These are phyloP conservation scores for Akanthomyces uredinophilus DNA, from an alignment of 2,329 filamentous ascomycete species.

Conservation along the genomic window DNA sequence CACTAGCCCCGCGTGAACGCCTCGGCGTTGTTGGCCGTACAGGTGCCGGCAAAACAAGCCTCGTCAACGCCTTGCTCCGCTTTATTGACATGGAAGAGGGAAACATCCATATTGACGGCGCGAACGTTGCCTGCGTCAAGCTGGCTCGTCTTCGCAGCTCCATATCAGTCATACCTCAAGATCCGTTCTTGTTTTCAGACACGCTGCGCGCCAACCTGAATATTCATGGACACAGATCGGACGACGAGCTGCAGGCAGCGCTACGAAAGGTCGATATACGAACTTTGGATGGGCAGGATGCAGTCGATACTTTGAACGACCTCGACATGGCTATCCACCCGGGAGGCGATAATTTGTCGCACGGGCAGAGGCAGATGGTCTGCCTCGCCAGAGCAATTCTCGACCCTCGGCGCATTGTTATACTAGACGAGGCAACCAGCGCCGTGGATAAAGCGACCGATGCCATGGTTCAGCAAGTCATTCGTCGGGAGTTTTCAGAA, in stretches of 20 bases:
- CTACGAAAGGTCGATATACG: not conserved
- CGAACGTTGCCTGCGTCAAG: slow-evolving; percentile 4
- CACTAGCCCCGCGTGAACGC: slow-evolving; percentile 3
- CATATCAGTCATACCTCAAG: slow-evolving; percentile 14
- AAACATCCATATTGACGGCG: slow-evolving; percentile 7
- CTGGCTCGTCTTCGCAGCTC: not conserved
- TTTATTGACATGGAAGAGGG: slow-evolving; percentile 7
- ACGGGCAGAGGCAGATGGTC: slow-evolving; percentile 15
- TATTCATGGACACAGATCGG: not conserved
- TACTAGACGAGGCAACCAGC: slow-evolving; percentile 17
- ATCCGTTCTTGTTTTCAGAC: slow-evolving; percentile 15
- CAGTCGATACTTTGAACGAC: not conserved
- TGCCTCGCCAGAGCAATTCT: slow-evolving; percentile 15
- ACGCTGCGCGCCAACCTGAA: slow-evolving; percentile 11
- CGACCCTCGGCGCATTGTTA: slow-evolving; percentile 3
- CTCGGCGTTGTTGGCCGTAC: slow-evolving; percentile 16
- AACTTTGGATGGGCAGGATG: not conserved
- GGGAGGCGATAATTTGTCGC: slow-evolving; percentile 11
- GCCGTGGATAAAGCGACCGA: slow-evolving; percentile 14
- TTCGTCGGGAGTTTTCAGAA: slow-evolving; percentile 9
- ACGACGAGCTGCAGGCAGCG: not conserved
- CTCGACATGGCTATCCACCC: slow-evolving; percentile 1
- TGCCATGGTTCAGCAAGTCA: slow-evolving; percentile 7
- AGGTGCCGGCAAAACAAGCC: slow-evolving; percentile 13
- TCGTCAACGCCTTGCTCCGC: slow-evolving; percentile 7